A percentile compares a stretch with the other conserved stretches of the same genome.
phyloP scores from a whole-genome alignment of 192 early-diverging fungal species.

The Linnemannia elongata region DNA sequence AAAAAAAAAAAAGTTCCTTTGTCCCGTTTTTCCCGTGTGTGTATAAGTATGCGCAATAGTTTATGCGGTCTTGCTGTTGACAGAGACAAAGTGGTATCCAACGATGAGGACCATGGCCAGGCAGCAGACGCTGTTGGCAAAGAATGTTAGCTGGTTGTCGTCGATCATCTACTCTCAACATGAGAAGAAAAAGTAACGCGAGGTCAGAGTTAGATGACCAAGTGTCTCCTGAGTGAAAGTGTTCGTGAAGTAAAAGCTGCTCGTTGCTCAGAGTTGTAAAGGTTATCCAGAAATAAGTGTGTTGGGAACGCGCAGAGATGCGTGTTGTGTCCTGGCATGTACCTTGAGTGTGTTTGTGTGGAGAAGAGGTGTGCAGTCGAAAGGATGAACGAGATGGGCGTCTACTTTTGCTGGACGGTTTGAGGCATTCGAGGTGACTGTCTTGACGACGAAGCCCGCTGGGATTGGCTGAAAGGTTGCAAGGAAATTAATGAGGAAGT shows the following conservation, averaged over 20 bases:
- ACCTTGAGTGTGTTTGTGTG: not conserved
- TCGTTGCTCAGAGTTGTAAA: no score
- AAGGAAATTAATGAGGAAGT: not conserved
- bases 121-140: slow-evolving; percentile 50
- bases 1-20: no score
- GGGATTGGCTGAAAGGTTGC: not conserved
- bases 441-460: not conserved
- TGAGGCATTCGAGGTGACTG: not conserved
- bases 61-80: slow-evolving; percentile 47
- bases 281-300: not conserved
- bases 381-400: not conserved
- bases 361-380: not conserved
- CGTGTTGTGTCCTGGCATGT: not conserved
- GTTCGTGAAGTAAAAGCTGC: no score
- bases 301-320: not conserved
- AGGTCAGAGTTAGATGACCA: not conserved
- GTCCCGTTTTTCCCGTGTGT: no score
- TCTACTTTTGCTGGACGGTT: not conserved
- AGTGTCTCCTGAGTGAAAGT: no score
- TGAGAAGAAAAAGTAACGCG: not conserved
- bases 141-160: slow-evolving; percentile 46
- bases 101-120: slow-evolving; percentile 52
- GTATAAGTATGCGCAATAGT: not conserved
- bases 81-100: slow-evolving; percentile 47
- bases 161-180: slow-evolving; percentile 36